Percentiles rank a stretch among this genome's conserved stretches.
phyloP scores from a whole-genome alignment of 2,329 filamentous ascomycete genomes.

The Proliferodiscus dingleyae region DNA sequence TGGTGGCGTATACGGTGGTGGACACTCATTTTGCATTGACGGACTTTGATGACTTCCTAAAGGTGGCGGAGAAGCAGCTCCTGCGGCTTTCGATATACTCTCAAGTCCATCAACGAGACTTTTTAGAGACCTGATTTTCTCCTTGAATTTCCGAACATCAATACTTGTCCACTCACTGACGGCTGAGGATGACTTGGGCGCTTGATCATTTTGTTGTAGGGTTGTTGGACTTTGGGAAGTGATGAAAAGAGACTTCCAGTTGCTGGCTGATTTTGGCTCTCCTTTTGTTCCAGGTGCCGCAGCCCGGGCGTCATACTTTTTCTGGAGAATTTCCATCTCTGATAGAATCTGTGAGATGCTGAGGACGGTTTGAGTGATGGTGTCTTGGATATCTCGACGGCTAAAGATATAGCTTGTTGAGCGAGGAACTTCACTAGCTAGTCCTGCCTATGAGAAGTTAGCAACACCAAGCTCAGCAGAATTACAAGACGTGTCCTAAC shows the following conservation, averaged over 20 bases:
- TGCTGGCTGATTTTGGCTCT: background rate
- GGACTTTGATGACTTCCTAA: background rate
- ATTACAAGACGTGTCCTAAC: conserved; percentile 6
- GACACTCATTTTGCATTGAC: conserved; percentile 5
- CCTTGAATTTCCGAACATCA: conserved; percentile 22
- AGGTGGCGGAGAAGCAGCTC: background rate
- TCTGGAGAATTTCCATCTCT: conserved; percentile 20
- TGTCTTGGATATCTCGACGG: conserved; percentile 15
- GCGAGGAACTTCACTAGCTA: conserved; percentile 11
- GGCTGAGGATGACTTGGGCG: conserved; percentile 19
- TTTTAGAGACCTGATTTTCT: conserved; percentile 18
- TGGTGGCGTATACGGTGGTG: conserved; percentile 17
- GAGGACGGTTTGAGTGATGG: conserved; percentile 17
- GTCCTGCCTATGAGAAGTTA: conserved; percentile 15
- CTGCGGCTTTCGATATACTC: conserved; percentile 15
- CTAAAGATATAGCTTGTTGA: conserved; percentile 11
- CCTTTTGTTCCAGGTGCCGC: background rate
- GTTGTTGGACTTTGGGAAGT: background rate
- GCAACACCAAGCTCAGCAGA: background rate
- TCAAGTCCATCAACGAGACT: conserved; percentile 22
- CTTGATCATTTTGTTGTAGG: conserved; percentile 17
- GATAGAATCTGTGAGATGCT: conserved; percentile 16
- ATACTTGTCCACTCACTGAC: conserved; percentile 21
- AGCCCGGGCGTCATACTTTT: conserved; percentile 18
- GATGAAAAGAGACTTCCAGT: conserved; percentile 4